Percentiles rank a stretch among this genome's conserved stretches.
phyloP scores from a whole-genome alignment of 208 protist genomes.

The Borovskyia barvae region DNA sequence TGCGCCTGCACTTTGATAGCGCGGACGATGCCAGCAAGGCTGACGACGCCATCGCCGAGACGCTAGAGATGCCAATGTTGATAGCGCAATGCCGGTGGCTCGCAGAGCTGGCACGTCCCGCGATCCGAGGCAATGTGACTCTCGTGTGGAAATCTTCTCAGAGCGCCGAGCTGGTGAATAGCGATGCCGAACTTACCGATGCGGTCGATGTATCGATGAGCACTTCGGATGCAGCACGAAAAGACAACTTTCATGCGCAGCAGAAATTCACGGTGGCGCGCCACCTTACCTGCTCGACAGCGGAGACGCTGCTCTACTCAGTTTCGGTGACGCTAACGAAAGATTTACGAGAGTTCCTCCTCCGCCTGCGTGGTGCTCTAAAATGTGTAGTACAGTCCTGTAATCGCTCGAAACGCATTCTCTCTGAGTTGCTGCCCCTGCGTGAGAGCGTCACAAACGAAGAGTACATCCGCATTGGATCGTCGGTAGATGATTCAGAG shows the following conservation, averaged over 20 bases:
- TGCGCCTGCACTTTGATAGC: constrained; percentile 2
- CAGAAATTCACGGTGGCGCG: constrained; percentile 37
- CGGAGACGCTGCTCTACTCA: constrained; percentile 55
- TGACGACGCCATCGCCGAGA: constrained; percentile 11
- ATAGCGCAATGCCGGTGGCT: constrained; percentile 41
- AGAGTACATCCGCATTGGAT: constrained; percentile 59
- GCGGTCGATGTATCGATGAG: not conserved
- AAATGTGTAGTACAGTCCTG: constrained; percentile 40
- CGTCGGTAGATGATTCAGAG: constrained; percentile 15
- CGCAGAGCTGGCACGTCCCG: constrained; percentile 25
- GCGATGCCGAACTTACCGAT: constrained; percentile 15
- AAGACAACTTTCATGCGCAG: not conserved
- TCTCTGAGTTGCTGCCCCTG: constrained; percentile 47
- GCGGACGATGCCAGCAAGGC: constrained; percentile 3
- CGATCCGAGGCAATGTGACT: constrained; percentile 32
- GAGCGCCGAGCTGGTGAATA: constrained; percentile 25
- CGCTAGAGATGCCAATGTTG: constrained; percentile 21
- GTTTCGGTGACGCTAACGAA: constrained; percentile 56
- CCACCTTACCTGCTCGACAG: constrained; percentile 62
- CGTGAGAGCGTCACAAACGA: constrained; percentile 51
- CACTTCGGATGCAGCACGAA: not conserved
- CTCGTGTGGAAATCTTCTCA: constrained; percentile 30
- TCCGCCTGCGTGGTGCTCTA: constrained; percentile 41
- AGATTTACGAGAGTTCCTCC: constrained; percentile 47
- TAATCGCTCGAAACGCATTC: constrained; percentile 19